Conservation (phyloP, 192 early-diverging fungal genomes). For the Coemansia sp. region DNA sequence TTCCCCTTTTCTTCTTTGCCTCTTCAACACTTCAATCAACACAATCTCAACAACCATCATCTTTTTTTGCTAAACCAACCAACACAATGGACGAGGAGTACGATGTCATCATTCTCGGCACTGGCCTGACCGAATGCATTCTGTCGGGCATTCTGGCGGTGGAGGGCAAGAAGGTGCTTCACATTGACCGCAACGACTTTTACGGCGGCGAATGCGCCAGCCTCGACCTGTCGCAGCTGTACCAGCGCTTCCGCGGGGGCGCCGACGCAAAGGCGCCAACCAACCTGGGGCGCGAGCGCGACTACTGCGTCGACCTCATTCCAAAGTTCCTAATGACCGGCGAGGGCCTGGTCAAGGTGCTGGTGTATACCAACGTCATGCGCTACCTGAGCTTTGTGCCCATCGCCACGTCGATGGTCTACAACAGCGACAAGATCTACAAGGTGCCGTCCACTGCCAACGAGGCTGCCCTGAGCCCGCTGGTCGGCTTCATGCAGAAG, state of each 20-base stretch:
- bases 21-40: too few relatives aligned
- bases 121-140: constrained; percentile 88
- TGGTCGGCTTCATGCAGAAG: constrained; percentile 97
- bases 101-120: constrained; percentile 87
- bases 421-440: constrained; percentile 83
- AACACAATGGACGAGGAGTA: constrained; percentile 78
- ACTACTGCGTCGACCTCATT: constrained; percentile 97
- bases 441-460: constrained; percentile 92
- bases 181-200: constrained; percentile 94
- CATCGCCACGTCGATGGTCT: constrained; percentile 91
- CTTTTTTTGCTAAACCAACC: neutral
- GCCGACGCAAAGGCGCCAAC: constrained; percentile 43
- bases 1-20: too few relatives aligned
- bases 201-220: constrained; percentile 97
- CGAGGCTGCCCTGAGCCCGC: constrained; percentile 80
- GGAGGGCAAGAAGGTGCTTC: constrained; percentile 91
- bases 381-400: constrained; percentile 98
- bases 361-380: constrained; percentile 97
- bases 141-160: constrained; percentile 84
- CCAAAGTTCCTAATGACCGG: constrained; percentile 99
- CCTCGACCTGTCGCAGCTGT: constrained; percentile 94
- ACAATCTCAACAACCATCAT: too few relatives aligned
- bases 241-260: constrained; percentile 66
- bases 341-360: constrained; percentile 95
- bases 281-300: constrained; percentile 70